Evolutionary conservation across 176 grass and related monocot species (phyloP), one percentile per base, ranked within the genome.

Genomic region (Zoysia japonica): DNA sequence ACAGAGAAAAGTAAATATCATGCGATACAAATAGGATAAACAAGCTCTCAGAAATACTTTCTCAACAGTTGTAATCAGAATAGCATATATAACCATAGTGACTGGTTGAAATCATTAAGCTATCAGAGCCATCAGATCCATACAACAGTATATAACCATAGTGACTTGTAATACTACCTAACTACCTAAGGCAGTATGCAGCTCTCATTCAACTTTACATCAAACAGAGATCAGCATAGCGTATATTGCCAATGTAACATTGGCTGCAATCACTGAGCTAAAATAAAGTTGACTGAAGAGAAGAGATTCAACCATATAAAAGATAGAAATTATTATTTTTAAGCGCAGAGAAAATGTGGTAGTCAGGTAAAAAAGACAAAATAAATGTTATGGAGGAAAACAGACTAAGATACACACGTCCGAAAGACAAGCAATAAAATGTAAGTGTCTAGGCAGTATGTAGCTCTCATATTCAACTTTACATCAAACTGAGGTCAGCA

Each of bases 21-120:
- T 16, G 6, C 65, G 56, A 65, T 79, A 35, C 14, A 39, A 59
- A 39, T 37, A 7, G 16, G 63, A 9, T 36, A 13, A 11, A 64
- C 52, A 3, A 84, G 71, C 76, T 84, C 54, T 75, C 81, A 80
- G 44, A 77, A 61, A 44, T 67, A 20, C 9, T 38, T 72, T 84
- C 61, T 85, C 83, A 78, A 65, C 65, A 81, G 46, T 3, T 3
- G 2, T 2, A 73, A 62, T 89, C 83, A 84, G 90, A 86, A 92
- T 89, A 84, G 80, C 80, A 40, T 86, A 92, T 92, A 86, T 78
- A 52, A 82, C 89, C 56, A 83, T 78, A 59, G 0, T 57, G 44
- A 65, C 84, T 75, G 69, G 78, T 78, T 75, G 19, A 69, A 81
- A 85, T 81, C 71, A 85, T 60, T 63, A 36, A 76, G 82, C 40